phyloP scores from a whole-genome alignment of 345 rosid species.

The Dipteronia dyeriana region DNA sequence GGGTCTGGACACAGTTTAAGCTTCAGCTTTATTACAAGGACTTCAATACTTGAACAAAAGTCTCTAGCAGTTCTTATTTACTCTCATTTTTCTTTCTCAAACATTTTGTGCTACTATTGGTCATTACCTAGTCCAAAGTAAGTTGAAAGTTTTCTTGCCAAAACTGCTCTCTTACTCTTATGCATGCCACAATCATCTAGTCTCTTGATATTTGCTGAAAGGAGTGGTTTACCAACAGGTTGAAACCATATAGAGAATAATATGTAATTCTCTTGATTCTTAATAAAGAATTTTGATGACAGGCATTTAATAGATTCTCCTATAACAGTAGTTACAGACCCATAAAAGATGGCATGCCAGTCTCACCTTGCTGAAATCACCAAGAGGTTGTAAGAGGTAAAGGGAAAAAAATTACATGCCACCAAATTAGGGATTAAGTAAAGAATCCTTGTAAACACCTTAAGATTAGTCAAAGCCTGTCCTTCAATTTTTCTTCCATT shows the following conservation, averaged over 20 bases:
- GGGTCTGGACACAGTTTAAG: not conserved
- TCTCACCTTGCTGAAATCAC: slow-evolving; percentile 17
- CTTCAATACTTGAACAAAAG: not conserved
- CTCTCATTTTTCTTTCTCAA: not conserved
- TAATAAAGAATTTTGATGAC: not conserved
- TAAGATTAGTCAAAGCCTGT: slow-evolving; percentile 10
- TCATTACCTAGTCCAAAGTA: not conserved
- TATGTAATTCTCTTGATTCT: not conserved
- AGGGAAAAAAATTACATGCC: slow-evolving; percentile 7
- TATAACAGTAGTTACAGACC: not conserved
- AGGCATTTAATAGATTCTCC: not conserved
- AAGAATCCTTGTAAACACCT: slow-evolving; percentile 15
- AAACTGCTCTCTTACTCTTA: not conserved
- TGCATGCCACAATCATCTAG: not conserved
- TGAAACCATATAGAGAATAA: not conserved
- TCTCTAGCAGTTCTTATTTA: not conserved
- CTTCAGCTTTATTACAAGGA: not conserved
- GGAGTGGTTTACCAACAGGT: not conserved
- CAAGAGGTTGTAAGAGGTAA: slow-evolving; percentile 10
- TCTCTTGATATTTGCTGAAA: not conserved
- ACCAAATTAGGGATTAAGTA: slow-evolving; percentile 4
- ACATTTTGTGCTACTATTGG: not conserved
- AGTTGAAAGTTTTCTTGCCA: not conserved
- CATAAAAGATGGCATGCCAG: not conserved
- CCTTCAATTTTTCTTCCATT: slow-evolving; percentile 18